Evolutionary conservation across 2,329 filamentous ascomycete genomes (phyloP).

Genomic region (Verticillium isaacii): DNA sequence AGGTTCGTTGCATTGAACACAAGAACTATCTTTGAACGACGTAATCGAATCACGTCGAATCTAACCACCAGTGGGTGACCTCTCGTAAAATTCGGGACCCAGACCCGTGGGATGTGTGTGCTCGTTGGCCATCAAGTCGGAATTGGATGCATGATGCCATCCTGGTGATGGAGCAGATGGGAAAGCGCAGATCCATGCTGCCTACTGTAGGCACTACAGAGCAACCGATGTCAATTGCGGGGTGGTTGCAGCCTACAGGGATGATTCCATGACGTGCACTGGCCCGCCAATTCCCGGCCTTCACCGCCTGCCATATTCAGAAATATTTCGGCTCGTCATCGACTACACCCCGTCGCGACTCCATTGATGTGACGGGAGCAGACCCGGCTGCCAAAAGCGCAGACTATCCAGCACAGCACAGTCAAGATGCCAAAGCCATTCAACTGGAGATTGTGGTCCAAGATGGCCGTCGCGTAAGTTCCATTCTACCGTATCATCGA

Average conservation of each 20-base stretch:
- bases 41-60: too few relatives aligned
- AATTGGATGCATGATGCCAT: too few relatives aligned
- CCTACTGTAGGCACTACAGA: too few relatives aligned
- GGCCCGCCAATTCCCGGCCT: neutral
- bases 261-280: slow-evolving; percentile 4
- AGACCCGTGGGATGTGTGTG: too few relatives aligned
- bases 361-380: neutral
- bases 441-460: slow-evolving; percentile 57
- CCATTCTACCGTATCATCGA: neutral
- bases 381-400: slow-evolving; percentile 21
- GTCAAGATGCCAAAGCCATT: slow-evolving; percentile 33
- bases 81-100: too few relatives aligned
- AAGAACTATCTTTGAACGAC: too few relatives aligned
- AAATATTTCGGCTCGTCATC: slow-evolving; percentile 10
- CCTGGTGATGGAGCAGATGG: too few relatives aligned
- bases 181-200: too few relatives aligned
- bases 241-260: neutral
- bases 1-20: too few relatives aligned
- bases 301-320: slow-evolving; percentile 7
- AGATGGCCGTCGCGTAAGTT: slow-evolving; percentile 67
- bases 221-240: neutral
- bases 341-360: neutral
- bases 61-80: too few relatives aligned
- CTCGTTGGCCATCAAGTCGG: too few relatives aligned
- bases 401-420: neutral